Evolutionary conservation across 2,329 filamentous ascomycete genomes (phyloP), one percentile per base, ranked within the genome.

Genomic region (Fusarium devonianum): DNA sequence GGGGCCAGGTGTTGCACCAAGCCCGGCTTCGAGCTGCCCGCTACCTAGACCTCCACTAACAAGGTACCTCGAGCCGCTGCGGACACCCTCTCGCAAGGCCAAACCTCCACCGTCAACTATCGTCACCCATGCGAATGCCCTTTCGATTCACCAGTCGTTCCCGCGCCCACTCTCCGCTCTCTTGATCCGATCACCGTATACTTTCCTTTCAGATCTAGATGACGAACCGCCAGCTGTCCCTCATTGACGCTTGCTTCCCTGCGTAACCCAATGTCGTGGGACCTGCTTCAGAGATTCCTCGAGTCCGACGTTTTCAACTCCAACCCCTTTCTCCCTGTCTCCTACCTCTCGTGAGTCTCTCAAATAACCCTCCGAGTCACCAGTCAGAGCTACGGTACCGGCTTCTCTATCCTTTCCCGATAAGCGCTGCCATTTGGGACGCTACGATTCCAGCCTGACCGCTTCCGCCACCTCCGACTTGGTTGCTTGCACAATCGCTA

Each of bases 221-320:
- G 71, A 73, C 68, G 71, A 69, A 69, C 64, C 60, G 59, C 65
- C 66, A 63, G 62, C 55, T 62, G 62, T 65, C 63, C 43, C 60
- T 67, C 59, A 53, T 55, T 51, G 60, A 53, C 58, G 60, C 62
- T 65, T 48, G 64, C 63, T 64, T 55, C 66, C 64, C 67, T 66
- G 65, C 72, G 67, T 69, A 66, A 66, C 64, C 64, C 73, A 78
- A 87, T 87, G 86, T 88, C 86, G 78, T 93, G 89, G 89, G 88
- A 92, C 79, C 81, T 94, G 78, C 83, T 94, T 72, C 88, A 90
- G 80, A 86, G 90, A 75, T 92, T 93, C 84, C 86, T 94, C 79
- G 89, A 93, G 82, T 92, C 88, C 78, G 90, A 94, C 80, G 89
- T 94, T 79, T 94, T 94, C 82, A 93, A 92, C 79, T 87, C 89